A percentile compares a stretch with the other conserved stretches of the same genome.
phyloP scores from a whole-genome alignment of 805 yeast genomes.

The Jamesozyma lodderae region DNA sequence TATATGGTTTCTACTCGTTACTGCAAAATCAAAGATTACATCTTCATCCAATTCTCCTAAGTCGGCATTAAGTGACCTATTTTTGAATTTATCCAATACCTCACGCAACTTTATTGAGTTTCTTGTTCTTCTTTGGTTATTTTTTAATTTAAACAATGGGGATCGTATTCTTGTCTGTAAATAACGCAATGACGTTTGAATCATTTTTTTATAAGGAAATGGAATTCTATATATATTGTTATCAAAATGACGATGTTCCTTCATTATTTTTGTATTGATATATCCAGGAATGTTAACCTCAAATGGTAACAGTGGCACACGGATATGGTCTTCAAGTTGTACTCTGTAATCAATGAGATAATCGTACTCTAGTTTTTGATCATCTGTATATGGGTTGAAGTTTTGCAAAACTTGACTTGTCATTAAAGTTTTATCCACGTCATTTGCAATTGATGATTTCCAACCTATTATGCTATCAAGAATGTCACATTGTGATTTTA shows the following conservation, averaged over 20 bases:
- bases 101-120: slow-evolving; percentile 19
- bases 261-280: slow-evolving; percentile 1
- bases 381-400: slow-evolving; percentile 11
- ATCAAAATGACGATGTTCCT: not conserved
- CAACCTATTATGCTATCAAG: slow-evolving; percentile 8
- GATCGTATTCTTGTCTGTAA: slow-evolving; percentile 12
- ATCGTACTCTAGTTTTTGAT: slow-evolving; percentile 18
- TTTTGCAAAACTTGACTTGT: slow-evolving; percentile 7
- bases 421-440: slow-evolving; percentile 18
- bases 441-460: slow-evolving; percentile 18
- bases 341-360: slow-evolving; percentile 23
- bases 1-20: slow-evolving; percentile 7
- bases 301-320: slow-evolving; percentile 13
- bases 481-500: slow-evolving; percentile 16
- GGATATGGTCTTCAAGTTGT: slow-evolving; percentile 14
- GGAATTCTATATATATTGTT: not conserved
- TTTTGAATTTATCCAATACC: slow-evolving; percentile 18
- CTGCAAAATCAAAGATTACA: slow-evolving; percentile 10
- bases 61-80: slow-evolving; percentile 1
- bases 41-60: not conserved
- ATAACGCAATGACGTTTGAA: slow-evolving; percentile 8
- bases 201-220: slow-evolving; percentile 6
- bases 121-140: slow-evolving; percentile 19
- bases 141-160: not conserved
- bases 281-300: slow-evolving; percentile 16